Percentiles rank a stretch among this genome's conserved stretches.
phyloP scores from a whole-genome alignment of 768 basidiomycete species.

The Hortiboletus campestris region DNA sequence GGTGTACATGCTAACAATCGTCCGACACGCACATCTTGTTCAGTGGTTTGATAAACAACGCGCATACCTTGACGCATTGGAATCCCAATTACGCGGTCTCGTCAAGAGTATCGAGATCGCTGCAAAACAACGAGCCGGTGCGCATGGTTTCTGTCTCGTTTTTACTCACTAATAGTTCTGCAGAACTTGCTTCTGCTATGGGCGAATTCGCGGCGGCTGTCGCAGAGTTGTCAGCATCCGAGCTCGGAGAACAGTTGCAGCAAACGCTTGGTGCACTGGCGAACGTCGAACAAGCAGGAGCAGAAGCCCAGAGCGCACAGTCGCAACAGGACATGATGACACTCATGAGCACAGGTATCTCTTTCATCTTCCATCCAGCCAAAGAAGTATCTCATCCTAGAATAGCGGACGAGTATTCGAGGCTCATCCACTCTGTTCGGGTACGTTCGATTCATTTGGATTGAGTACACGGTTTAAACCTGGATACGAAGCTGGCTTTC shows the following conservation, averaged over 20 bases:
- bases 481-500: slow-evolving; percentile 68
- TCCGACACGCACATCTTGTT: neutral
- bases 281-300: slow-evolving; percentile 69
- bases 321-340: slow-evolving; percentile 81
- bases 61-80: slow-evolving; percentile 81
- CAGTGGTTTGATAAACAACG: slow-evolving; percentile 96
- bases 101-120: slow-evolving; percentile 85
- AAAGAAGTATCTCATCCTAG: slow-evolving; percentile 6
- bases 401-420: slow-evolving; percentile 86
- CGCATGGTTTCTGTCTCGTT: slow-evolving; percentile 8
- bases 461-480: neutral
- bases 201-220: slow-evolving; percentile 81
- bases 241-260: slow-evolving; percentile 72
- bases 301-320: slow-evolving; percentile 72
- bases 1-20: neutral
- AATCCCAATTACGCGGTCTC: slow-evolving; percentile 82
- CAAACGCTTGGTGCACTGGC: slow-evolving; percentile 67
- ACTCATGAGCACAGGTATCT: slow-evolving; percentile 69
- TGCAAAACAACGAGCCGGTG: slow-evolving; percentile 79
- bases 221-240: slow-evolving; percentile 67
- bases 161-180: neutral
- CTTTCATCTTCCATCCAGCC: neutral
- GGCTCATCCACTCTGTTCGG: slow-evolving; percentile 83
- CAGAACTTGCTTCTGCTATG: slow-evolving; percentile 67
- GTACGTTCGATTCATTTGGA: slow-evolving; percentile 42